Percentiles rank a stretch among this genome's conserved stretches.
These are phyloP conservation scores for Pyrus hybrid DNA, from an alignment of 331 rosid genomes.

Conservation along the genomic window DNA sequence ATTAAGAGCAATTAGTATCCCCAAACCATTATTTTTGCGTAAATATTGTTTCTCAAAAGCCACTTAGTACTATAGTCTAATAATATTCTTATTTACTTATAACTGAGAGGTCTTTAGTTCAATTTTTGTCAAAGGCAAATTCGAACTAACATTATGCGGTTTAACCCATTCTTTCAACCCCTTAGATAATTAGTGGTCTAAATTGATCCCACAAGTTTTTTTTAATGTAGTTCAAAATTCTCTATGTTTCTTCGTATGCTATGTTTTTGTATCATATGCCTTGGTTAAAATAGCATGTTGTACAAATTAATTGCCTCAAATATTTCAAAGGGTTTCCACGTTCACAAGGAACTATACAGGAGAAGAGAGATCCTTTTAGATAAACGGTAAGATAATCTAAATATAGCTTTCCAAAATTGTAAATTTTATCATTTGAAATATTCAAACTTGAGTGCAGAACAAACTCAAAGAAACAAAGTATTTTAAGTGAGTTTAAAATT, in stretches of 20 bases:
- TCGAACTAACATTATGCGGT: too few relatives aligned
- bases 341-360: not conserved
- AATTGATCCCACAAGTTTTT: not conserved
- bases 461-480: too few relatives aligned
- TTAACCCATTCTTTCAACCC: too few relatives aligned
- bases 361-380: not conserved
- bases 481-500: not conserved
- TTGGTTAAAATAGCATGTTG: not conserved
- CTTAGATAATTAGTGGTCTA: not conserved
- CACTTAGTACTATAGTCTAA: too few relatives aligned
- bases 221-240: not conserved
- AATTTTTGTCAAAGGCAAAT: fast-evolving
- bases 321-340: not conserved
- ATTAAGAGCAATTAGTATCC: not conserved
- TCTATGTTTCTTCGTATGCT: not conserved
- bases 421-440: too few relatives aligned
- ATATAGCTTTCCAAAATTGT: too few relatives aligned
- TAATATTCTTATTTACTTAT: too few relatives aligned
- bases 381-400: too few relatives aligned
- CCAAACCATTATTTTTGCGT: not conserved
- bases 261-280: not conserved
- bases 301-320: not conserved
- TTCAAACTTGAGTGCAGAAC: too few relatives aligned
- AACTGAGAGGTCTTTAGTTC: too few relatives aligned
- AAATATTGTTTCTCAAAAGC: not conserved